phyloP scores from a whole-genome alignment of 2,329 filamentous ascomycete species.

The Clarireedia homoeocarpa region DNA sequence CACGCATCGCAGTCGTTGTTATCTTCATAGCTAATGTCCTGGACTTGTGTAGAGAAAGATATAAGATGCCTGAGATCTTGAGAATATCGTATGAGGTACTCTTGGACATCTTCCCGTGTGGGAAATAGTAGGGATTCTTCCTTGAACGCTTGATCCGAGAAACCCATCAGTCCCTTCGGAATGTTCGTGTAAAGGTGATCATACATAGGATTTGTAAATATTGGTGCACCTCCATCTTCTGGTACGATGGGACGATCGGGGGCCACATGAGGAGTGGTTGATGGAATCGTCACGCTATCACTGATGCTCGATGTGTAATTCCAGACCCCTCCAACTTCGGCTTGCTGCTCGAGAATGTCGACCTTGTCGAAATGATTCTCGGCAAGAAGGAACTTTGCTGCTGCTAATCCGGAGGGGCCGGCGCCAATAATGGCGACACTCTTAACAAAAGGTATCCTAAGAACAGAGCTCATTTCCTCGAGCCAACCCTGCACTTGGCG shows the following conservation, averaged over 20 bases:
- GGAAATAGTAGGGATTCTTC: constrained; percentile 65
- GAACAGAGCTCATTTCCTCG: constrained; percentile 20
- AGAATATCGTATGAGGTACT: constrained; percentile 64
- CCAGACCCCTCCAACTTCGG: constrained; percentile 76
- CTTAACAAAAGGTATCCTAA: constrained; percentile 35
- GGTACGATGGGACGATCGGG: constrained; percentile 55
- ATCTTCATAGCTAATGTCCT: constrained; percentile 40
- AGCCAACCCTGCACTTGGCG: neutral
- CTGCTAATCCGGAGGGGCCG: constrained; percentile 69
- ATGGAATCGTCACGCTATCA: constrained; percentile 51
- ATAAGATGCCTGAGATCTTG: constrained; percentile 59
- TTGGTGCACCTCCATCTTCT: constrained; percentile 30
- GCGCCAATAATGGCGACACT: constrained; percentile 74
- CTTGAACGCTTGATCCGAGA: constrained; percentile 61
- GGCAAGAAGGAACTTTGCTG: constrained; percentile 72
- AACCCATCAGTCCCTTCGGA: constrained; percentile 72
- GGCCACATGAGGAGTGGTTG: constrained; percentile 55
- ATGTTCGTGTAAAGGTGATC: constrained; percentile 81
- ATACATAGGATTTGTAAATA: constrained; percentile 81
- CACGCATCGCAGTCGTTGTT: constrained; percentile 42
- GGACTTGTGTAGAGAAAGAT: constrained; percentile 62
- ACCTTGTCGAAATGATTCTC: constrained; percentile 64
- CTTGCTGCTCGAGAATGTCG: constrained; percentile 74
- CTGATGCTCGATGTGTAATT: constrained; percentile 53
- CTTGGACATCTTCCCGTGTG: constrained; percentile 57